A percentile compares a stretch with the other conserved stretches of the same genome.
phyloP scores from a whole-genome alignment of 2,329 filamentous ascomycete species.

The Paradendryphiella salina region DNA sequence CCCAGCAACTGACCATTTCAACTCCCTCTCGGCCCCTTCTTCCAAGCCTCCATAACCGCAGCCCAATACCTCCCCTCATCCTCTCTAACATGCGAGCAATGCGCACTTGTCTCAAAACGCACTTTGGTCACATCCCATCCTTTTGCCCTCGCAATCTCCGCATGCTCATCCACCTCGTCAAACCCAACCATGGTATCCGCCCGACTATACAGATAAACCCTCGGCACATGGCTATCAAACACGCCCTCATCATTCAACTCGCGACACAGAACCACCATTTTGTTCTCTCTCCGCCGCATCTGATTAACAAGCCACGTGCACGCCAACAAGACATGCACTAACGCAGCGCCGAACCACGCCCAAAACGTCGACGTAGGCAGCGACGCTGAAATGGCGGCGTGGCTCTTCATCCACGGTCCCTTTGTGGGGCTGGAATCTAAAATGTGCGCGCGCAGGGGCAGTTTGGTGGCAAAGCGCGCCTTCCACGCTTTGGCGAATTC shows the following conservation, averaged over 20 bases:
- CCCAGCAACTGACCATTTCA: background rate
- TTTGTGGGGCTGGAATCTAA: conserved; percentile 44
- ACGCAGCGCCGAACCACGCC: conserved; percentile 30
- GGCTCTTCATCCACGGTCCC: conserved; percentile 37
- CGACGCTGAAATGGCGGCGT: conserved; percentile 36
- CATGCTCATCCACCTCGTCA: conserved; percentile 61
- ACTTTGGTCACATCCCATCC: conserved; percentile 58
- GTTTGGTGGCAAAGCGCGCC: conserved; percentile 13
- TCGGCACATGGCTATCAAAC: conserved; percentile 45
- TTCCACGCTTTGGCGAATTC: conserved; percentile 42
- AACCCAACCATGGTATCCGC: conserved; percentile 61
- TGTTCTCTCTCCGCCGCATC: conserved; percentile 26
- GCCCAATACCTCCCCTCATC: conserved; percentile 63
- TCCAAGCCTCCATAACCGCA: conserved; percentile 41
- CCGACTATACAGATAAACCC: conserved; percentile 63
- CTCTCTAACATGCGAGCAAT: conserved; percentile 64
- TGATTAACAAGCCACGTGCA: conserved; percentile 23
- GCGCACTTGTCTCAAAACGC: conserved; percentile 61
- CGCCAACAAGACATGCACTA: conserved; percentile 37
- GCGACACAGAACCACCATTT: conserved; percentile 34
- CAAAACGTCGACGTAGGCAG: conserved; percentile 34
- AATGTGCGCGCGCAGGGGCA: conserved; percentile 39
- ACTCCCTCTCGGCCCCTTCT: conserved; percentile 16
- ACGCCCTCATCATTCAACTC: conserved; percentile 35
- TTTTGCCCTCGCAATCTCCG: conserved; percentile 51